phyloP scores from a whole-genome alignment of 1,284 basidiomycete genomes.

The Tremellales sp. region DNA sequence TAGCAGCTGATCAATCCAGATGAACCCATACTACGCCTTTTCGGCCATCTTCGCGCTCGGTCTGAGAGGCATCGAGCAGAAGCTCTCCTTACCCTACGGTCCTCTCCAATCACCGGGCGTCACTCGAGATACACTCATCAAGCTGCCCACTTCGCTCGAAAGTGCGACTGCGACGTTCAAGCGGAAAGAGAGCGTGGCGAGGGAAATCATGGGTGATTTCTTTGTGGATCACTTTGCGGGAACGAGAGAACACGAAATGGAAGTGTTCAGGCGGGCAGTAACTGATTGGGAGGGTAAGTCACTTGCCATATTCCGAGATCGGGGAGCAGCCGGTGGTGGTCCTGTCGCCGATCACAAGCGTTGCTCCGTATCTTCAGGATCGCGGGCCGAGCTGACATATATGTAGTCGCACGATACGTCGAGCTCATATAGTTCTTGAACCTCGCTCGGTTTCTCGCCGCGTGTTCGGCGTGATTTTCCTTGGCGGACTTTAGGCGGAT shows the following conservation, averaged over 20 bases:
- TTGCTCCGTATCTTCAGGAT: too few species aligned
- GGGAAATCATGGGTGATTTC: conserved; percentile 78
- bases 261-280: conserved; percentile 79
- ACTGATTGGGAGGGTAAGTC: conserved; percentile 86
- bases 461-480: background rate
- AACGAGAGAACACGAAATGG: conserved; percentile 83
- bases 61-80: conserved; percentile 77
- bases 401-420: too few species aligned
- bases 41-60: conserved; percentile 83
- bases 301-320: background rate
- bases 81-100: conserved; percentile 63
- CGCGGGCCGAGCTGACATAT: too few species aligned
- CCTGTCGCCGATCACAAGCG: too few species aligned
- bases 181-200: conserved; percentile 68
- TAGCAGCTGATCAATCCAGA: conserved; percentile 26
- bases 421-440: background rate
- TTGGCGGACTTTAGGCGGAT: background rate
- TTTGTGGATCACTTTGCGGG: conserved; percentile 93
- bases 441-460: too few species aligned
- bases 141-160: conserved; percentile 73
- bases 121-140: conserved; percentile 53
- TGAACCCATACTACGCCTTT: conserved; percentile 81
- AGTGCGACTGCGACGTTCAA: conserved; percentile 76
- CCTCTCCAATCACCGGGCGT: conserved; percentile 57
- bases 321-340: too few species aligned